Base-by-base conservation (phyloP, 75 land plant genomes). In the Gnetum montanum region DNA sequence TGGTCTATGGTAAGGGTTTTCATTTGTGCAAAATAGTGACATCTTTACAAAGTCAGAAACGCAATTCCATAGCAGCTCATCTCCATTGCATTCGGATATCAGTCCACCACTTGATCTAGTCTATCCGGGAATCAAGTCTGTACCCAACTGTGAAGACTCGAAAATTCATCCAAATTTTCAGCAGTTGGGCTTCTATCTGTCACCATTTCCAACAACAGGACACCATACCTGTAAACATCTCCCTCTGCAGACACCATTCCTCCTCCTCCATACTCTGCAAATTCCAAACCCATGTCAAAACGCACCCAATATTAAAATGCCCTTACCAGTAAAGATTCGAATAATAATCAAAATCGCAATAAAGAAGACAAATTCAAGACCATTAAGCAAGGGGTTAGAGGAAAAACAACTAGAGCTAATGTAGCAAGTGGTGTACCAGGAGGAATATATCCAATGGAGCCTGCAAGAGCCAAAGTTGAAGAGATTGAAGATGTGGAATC, bases 201-300 rank as follows among this genome's bases (percentile, higher is more conserved):
- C 6, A 68, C 15, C 48, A 68, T 54, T 43, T 68, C 70, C 57
- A 68, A 44, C 38, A 68, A 41, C 49, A 68, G 57, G 6, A 68
- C 62, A n/a, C 70, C 70, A 43, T 40, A 68, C 58, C 70, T 68
- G 33, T 68, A 68, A 28, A 68, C 64, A 51, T 68, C 70, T 31
- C 66, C 53, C 50, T 61, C 61, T 38, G 40, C 46, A 12, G 66
- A 62, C 47, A 68, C 24, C 29, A 53, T 44, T n/a, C 43, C 24
- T 1, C 38, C 54, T 11, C 41, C 16, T 43, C 31, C 65, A 25
- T 68, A 68, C 49, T 68, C 70, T 20, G 70, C 67, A n/a, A 34
- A n/a, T n/a, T n/a, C n/a, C n/a, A n/a, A n/a, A n/a, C n/a, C n/a
- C n/a, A n/a, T n/a, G n/a, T n/a, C n/a, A n/a, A n/a, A n/a, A n/a